Evolutionary conservation across 768 basidiomycete genomes (phyloP).

Genomic region (Lactifluus pinguis): DNA sequence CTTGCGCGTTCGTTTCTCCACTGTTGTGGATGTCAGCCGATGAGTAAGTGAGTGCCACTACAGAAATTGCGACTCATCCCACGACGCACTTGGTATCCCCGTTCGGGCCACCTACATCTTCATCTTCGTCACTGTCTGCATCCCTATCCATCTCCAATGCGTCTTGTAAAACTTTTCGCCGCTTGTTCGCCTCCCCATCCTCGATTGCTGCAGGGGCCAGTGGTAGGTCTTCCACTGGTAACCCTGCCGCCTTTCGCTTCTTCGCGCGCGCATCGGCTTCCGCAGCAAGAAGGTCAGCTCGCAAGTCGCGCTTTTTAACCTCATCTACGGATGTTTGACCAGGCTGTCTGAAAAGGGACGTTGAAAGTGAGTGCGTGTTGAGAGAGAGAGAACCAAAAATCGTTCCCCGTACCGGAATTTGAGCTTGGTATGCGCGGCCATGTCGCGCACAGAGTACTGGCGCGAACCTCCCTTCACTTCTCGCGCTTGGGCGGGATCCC

Average conservation of each 20-base stretch:
- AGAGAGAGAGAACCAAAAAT: not conserved
- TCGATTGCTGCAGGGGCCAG: constrained; percentile 36
- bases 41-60: no score
- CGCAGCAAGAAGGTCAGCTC: constrained; percentile 73
- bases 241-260: constrained; percentile 87
- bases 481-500: constrained; percentile 92
- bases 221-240: constrained; percentile 29
- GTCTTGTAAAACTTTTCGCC: constrained; percentile 81
- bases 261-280: constrained; percentile 83
- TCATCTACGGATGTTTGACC: constrained; percentile 82
- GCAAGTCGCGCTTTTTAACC: constrained; percentile 69
- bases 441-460: constrained; percentile 87
- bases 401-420: constrained; percentile 77
- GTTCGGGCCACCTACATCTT: constrained; percentile 24
- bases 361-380: not conserved
- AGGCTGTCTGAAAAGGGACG: constrained; percentile 51
- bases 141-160: constrained; percentile 85
- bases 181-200: constrained; percentile 64
- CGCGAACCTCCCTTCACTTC: constrained; percentile 89
- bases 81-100: constrained; percentile 3
- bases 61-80: not conserved
- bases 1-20: constrained; percentile 20
- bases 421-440: constrained; percentile 93
- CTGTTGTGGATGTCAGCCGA: not conserved
- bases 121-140: constrained; percentile 68